Evolutionary conservation across 2,329 filamentous ascomycete species (phyloP), one percentile per base, ranked within the genome.

Genomic region (Diplodia corticola): DNA sequence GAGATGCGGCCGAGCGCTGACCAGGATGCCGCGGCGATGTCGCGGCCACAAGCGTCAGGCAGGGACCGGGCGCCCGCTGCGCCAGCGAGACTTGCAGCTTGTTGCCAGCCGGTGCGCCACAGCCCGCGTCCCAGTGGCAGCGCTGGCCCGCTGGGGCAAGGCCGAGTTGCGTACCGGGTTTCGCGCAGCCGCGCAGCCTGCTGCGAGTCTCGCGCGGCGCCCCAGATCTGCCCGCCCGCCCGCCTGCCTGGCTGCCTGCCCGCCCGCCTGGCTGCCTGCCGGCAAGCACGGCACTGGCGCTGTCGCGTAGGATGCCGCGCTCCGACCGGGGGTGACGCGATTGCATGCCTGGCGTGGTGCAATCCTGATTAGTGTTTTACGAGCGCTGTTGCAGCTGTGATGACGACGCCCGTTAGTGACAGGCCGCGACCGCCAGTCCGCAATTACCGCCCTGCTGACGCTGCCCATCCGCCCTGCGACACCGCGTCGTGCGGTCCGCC

Each of bases 221-320:
- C n/a, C n/a, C n/a, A n/a, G n/a, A n/a, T 57, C n/a, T 57, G 20
- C 53, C 37, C 12, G 22, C 33, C 26, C 53, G 33, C 53, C 54
- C 44, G 20, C 15, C 30, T 50, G 3, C 30, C 51, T 9, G 22
- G 13, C 24, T 17, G 49, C 49, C 5, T n/a, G 22, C 33, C 26
- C 53, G 33, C 53, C 54, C 44, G 20, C 15, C 30, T 50, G 3
- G n/a, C 37, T 49, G 46, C 46, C 4, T 20, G 90, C 97, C 69
- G 75, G 80, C 2, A 78, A 82, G 50, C 82, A 86, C 4, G 55
- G 55, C 55, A 60, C 33, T 30, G 24, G 55, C 37, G 44, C 22
- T 37, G 73, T 82, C 9, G 80, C 87, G 72, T 84, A 81, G 33
- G 46, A 30, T 44, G 61, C 46, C n/a, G 37, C 57, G 17, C 10